Evolutionary conservation across 192 early-diverging fungal genomes (phyloP), one percentile per base, ranked within the genome.

Genomic region (Allomyces macrogynus): DNA sequence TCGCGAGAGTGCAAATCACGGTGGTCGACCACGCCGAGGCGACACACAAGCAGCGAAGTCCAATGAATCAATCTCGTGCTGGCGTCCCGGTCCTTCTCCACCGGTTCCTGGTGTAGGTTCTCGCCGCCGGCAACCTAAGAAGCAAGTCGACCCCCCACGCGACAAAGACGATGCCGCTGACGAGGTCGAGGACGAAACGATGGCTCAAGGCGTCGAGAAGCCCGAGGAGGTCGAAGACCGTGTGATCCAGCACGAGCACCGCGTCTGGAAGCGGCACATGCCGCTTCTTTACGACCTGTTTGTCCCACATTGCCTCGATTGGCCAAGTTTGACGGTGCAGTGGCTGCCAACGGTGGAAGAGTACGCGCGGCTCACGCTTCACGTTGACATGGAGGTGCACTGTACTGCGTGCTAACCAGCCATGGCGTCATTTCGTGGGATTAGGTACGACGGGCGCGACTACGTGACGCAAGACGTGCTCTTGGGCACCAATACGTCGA

Each of bases 211-310:
- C 11, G 73, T 74, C 67, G 73, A 69, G 61, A 71, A 74, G 61
- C 66, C 65, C 57, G 77, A 71, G 23, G 71, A 74, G 1, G 72
- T 70, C 22, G 76, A 87, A 66, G 92, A 93, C 67, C 93, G 90
- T 69, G 74, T 91, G 23, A 89, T 92, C 64, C 92, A 93, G 68
- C 90, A 93, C 74, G 93, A 96, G 70, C 93, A 96, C 77, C 94
- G 94, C 76, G 89, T 90, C 65, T 99, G 95, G 95, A 99, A 99
- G 73, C 96, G 96, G 80, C 96, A 99, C 78, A 88, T 87, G 14
- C 95, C 95, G 43, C 96, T 99, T 69, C 84, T 99, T 23, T 99
- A 99, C 73, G 95, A 99, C 76, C 83, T 92, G 44, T 87, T 99
- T 12, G 84, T 99, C 23, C 93, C 95, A 11, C 95, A 99, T 68